Evolutionary conservation across 371 early-diverging fungal genomes (phyloP).

Genomic region (Mortierella sp.): DNA sequence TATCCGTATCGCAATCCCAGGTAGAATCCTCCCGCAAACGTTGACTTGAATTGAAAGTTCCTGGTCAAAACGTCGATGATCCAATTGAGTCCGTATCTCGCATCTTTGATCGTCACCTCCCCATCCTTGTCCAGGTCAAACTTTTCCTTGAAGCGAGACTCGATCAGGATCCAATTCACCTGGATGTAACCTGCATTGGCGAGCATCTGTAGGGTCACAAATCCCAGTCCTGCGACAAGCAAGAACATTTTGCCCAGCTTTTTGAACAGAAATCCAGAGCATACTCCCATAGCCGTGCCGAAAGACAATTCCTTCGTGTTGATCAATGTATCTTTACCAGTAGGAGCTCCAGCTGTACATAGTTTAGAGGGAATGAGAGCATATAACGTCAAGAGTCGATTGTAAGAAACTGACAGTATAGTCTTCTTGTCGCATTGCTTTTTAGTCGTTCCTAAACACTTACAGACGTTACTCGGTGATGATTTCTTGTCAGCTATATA

Average conservation of each 20-base stretch:
- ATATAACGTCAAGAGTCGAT: no score
- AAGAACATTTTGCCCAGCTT: slow-evolving; percentile 50
- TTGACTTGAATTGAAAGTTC: slow-evolving; percentile 71
- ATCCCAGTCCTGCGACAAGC: slow-evolving; percentile 39
- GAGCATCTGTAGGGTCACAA: slow-evolving; percentile 56
- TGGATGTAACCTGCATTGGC: slow-evolving; percentile 64
- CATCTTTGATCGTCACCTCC: slow-evolving; percentile 59
- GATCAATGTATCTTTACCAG: slow-evolving; percentile 28
- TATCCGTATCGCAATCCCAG: slow-evolving; percentile 66
- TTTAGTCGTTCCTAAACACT: no score
- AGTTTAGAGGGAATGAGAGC: background rate
- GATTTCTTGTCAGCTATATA: no score
- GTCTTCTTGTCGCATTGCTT: no score
- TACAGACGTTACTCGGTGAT: no score
- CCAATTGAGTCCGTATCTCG: slow-evolving; percentile 56
- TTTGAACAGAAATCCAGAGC: slow-evolving; percentile 50
- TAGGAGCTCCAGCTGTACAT: background rate
- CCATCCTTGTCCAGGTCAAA: slow-evolving; percentile 67
- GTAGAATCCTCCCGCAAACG: slow-evolving; percentile 65
- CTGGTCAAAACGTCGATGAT: slow-evolving; percentile 64
- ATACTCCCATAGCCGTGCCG: slow-evolving; percentile 45
- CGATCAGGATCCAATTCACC: slow-evolving; percentile 68
- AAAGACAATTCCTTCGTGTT: slow-evolving; percentile 39
- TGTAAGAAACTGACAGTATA: no score
- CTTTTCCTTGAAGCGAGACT: slow-evolving; percentile 50